phyloP scores from a whole-genome alignment of 1,284 basidiomycete genomes.

The Mycosarcoma maydis region DNA sequence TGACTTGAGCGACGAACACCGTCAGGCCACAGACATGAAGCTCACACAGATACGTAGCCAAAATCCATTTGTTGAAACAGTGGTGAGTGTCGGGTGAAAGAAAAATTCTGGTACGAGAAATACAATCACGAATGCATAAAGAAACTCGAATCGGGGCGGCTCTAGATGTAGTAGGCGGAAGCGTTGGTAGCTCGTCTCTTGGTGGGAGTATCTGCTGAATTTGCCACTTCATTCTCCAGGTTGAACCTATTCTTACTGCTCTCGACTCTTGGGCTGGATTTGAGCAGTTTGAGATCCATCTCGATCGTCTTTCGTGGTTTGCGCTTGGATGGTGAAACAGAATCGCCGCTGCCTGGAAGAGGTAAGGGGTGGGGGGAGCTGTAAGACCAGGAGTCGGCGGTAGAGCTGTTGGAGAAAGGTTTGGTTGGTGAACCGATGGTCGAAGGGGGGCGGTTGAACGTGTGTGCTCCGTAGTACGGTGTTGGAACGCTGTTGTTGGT shows the following conservation, averaged over 20 bases:
- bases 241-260: conserved; percentile 19
- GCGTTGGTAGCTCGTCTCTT: conserved; percentile 35
- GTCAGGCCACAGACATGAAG: too few relatives aligned
- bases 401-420: not conserved
- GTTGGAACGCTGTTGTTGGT: not conserved
- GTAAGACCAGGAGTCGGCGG: conserved; percentile 4
- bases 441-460: conserved; percentile 48
- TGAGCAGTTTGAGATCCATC: conserved; percentile 49
- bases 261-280: conserved; percentile 41
- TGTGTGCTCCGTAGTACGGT: conserved; percentile 58
- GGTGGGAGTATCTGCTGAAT: conserved; percentile 21
- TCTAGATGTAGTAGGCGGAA: conserved; percentile 44
- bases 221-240: not conserved
- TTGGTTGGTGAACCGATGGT: conserved; percentile 23
- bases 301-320: conserved; percentile 56
- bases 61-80: too few relatives aligned
- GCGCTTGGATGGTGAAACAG: conserved; percentile 11
- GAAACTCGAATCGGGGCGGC: too few relatives aligned
- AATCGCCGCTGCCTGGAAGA: not conserved
- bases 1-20: too few relatives aligned
- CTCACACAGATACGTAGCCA: too few relatives aligned
- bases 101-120: too few relatives aligned
- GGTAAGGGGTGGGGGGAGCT: conserved; percentile 35
- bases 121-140: too few relatives aligned
- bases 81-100: too few relatives aligned